phyloP scores from a whole-genome alignment of 2,329 filamentous ascomycete species.

The Didymellaceae sp. region DNA sequence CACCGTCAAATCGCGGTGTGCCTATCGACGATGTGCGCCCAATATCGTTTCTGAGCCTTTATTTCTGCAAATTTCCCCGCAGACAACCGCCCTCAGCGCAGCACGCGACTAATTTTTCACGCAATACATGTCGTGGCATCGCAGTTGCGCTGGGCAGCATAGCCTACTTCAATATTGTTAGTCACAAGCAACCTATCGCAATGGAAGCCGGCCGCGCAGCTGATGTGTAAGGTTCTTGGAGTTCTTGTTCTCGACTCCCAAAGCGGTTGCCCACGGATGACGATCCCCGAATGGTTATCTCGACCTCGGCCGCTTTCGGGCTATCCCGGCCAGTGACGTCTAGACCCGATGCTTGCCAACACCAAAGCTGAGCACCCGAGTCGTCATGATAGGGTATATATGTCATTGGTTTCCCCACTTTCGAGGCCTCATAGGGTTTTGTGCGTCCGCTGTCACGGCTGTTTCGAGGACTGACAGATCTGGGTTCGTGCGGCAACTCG shows the following conservation, averaged over 20 bases:
- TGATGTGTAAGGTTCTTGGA: conserved; percentile 6
- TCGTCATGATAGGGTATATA: conserved; percentile 22
- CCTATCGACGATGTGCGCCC: not conserved
- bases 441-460: conserved; percentile 14
- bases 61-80: not conserved
- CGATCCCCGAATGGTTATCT: conserved; percentile 16
- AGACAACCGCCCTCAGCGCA: conserved; percentile 1
- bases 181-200: conserved; percentile 1
- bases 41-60: conserved; percentile 2
- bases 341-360: conserved; percentile 17
- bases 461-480: conserved; percentile 4
- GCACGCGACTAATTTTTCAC: conserved; percentile 6
- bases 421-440: conserved; percentile 5
- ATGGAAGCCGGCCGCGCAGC: conserved; percentile 15
- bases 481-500: conserved; percentile 11
- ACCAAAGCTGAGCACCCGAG: conserved; percentile 11
- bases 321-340: conserved; percentile 19
- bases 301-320: conserved; percentile 19
- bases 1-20: too few relatives aligned
- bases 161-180: conserved; percentile 1
- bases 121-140: conserved; percentile 3
- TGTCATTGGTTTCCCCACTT: conserved; percentile 17
- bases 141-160: not conserved
- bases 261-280: conserved; percentile 14
- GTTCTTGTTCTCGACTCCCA: conserved; percentile 1